A percentile compares a stretch with the other conserved stretches of the same genome.
These are phyloP conservation scores for Marchantia paleacea DNA, from an alignment of 225 moss, liverwort and hornwort genomes.

Conservation along the genomic window DNA sequence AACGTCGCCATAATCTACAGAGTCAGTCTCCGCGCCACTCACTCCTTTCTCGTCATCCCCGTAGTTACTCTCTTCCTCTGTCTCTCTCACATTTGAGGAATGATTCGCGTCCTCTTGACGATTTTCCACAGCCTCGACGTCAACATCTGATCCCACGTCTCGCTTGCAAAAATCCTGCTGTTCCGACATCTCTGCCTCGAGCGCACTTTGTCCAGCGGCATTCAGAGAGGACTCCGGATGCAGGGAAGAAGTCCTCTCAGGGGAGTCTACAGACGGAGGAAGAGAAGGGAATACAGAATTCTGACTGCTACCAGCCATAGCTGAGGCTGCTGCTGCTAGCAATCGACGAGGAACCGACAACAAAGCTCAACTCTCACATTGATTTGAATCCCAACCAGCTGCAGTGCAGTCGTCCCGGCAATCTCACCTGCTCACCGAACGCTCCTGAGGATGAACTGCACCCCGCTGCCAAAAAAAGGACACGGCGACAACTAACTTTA, in stretches of 20 bases:
- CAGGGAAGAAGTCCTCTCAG: neutral
- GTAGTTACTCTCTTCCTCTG: constrained; percentile 7
- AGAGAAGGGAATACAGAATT: neutral
- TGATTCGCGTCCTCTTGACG: neutral
- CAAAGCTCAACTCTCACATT: neutral
- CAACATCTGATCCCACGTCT: neutral
- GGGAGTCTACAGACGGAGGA: neutral
- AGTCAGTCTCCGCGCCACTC: neutral
- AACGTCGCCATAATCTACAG: neutral
- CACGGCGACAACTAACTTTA: no score
- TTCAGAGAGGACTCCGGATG: constrained; percentile 1
- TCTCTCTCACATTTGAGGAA: constrained; percentile 5
- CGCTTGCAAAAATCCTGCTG: constrained; percentile 3
- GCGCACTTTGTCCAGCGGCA: neutral
- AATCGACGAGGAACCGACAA: neutral
- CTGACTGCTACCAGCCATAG: constrained; percentile 7
- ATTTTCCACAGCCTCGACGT: neutral
- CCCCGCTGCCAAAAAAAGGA: neutral
- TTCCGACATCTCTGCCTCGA: neutral
- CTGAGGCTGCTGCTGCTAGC: neutral
- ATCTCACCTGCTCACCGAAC: neutral
- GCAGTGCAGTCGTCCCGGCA: neutral
- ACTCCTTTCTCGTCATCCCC: constrained; percentile 18
- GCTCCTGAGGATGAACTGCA: neutral
- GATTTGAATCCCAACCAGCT: neutral